Evolutionary conservation across 331 rosid genomes (phyloP), one percentile per base, ranked within the genome.

Genomic region (Arachis monticola): DNA sequence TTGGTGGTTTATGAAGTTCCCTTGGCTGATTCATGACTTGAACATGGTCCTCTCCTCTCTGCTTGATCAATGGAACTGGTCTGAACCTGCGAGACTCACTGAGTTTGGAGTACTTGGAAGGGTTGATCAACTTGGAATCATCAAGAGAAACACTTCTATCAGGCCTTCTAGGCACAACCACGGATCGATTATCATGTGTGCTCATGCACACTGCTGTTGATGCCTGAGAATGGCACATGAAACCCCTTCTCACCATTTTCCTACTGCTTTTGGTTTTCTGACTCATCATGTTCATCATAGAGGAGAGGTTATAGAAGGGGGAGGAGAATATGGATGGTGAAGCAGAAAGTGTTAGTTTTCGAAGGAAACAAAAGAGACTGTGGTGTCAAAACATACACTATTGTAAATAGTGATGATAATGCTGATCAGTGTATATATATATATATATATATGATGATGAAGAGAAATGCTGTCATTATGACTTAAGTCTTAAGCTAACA

Each of bases 201-300:
- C 80, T 72, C 84, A 86, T 75, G 81, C 96, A 88, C 17, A 88
- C 89, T 0, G 93, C 89, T 3, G 91, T 88, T 40, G 92, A 79
- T 2, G 86, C 87, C 48, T 73, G 84, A 72, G 96, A 84, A 5
- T 83, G 91, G 82, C 96, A 90, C 93, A 81, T 88, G 82, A 90
- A 88, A 1, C 91, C 92, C 59, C 79, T 77, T 58, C 76, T 79
- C 77, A 38, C 41, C 41, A 60, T 82, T 70, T 73, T 79, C 69
- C 67, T 82, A 85, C 48, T 82, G 85, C 42, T 81, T 22, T 46
- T n/a, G 61, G 58, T 56, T 66, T 65, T 81, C 78, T 52, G 70
- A 60, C 31, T 76, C 78, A 77, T 76, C 78, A 77, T 45, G 48
- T 45, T 78, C 27, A 38, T 78, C 27, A 38, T 35, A 67, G 7